A percentile compares a stretch with the other conserved stretches of the same genome.
Evolutionary conservation across 169 alveolate genomes (phyloP).

Genomic region (Plasmodium gonderi): DNA sequence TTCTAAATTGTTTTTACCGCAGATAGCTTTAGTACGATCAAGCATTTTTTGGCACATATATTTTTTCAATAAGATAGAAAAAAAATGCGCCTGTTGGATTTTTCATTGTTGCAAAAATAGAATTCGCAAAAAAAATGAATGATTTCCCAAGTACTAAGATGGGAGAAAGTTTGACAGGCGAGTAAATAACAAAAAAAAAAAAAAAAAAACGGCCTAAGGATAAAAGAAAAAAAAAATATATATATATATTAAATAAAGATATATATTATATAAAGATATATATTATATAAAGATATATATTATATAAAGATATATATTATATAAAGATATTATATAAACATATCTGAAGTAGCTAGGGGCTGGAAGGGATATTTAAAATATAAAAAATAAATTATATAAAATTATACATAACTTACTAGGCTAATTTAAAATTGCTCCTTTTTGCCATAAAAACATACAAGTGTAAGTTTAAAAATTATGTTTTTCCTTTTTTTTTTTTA

Average conservation of each 20-base stretch:
- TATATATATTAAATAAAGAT: not conserved
- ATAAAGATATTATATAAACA: no score
- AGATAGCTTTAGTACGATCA: no score
- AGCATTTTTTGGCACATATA: no score
- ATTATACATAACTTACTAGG: not conserved
- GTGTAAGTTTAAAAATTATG: not conserved
- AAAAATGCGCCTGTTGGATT: no score
- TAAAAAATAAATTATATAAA: not conserved
- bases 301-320: no score
- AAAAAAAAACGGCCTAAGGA: not conserved
- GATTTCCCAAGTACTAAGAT: no score
- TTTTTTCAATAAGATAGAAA: no score
- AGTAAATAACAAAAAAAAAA: not conserved
- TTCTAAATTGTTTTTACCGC: no score
- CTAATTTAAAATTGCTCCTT: not conserved
- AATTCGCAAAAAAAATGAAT: no score
- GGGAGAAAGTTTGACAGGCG: no score
- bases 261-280: no score
- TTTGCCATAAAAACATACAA: not conserved
- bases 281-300: not conserved
- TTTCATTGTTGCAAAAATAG: no score
- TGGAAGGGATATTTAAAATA: not conserved
- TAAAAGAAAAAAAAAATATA: not conserved
- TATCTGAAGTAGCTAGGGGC: not conserved
- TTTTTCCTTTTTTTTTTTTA: not conserved